phyloP scores from a whole-genome alignment of 805 yeast genomes.

The Metschnikowia lunata region DNA sequence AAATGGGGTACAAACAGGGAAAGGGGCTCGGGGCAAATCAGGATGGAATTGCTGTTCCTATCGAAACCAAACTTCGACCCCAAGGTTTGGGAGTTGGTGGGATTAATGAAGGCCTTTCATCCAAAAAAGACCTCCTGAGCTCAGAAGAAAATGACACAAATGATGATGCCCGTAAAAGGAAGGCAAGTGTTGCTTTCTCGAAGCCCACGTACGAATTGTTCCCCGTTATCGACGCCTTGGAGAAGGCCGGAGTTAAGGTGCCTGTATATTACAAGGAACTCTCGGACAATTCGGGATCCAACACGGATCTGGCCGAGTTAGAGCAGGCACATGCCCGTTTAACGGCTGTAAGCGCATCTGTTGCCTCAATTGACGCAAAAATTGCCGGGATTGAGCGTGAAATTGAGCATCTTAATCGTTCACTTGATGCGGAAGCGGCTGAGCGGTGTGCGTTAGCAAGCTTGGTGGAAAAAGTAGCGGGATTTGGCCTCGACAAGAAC shows the following conservation, averaged over 20 bases:
- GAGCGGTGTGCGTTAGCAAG: background rate
- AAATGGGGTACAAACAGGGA: conserved; percentile 87
- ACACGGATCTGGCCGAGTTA: conserved; percentile 8
- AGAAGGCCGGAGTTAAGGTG: conserved; percentile 28
- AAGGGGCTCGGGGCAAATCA: conserved; percentile 74
- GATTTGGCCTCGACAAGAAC: background rate
- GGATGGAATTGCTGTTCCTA: conserved; percentile 76
- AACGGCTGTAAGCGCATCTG: conserved; percentile 12
- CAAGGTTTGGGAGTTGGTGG: conserved; percentile 76
- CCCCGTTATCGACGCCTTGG: conserved; percentile 34
- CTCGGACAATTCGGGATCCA: conserved; percentile 22
- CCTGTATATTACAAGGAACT: conserved; percentile 33
- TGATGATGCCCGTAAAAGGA: conserved; percentile 14
- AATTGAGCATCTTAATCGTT: conserved; percentile 1
- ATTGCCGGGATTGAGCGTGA: conserved; percentile 2
- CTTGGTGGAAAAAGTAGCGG: conserved; percentile 1
- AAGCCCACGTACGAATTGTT: conserved; percentile 25
- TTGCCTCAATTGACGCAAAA: conserved; percentile 12
- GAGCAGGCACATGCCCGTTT: conserved; percentile 15
- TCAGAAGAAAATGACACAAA: conserved; percentile 9
- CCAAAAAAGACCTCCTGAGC: conserved; percentile 7
- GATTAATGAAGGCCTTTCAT: conserved; percentile 30
- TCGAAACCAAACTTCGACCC: conserved; percentile 63
- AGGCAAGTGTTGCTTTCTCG: conserved; percentile 11
- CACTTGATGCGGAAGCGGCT: conserved; percentile 1